Evolutionary conservation across 164 flowering plant genomes (phyloP), one percentile per base, ranked within the genome.

Genomic region (Magnolia sinica): DNA sequence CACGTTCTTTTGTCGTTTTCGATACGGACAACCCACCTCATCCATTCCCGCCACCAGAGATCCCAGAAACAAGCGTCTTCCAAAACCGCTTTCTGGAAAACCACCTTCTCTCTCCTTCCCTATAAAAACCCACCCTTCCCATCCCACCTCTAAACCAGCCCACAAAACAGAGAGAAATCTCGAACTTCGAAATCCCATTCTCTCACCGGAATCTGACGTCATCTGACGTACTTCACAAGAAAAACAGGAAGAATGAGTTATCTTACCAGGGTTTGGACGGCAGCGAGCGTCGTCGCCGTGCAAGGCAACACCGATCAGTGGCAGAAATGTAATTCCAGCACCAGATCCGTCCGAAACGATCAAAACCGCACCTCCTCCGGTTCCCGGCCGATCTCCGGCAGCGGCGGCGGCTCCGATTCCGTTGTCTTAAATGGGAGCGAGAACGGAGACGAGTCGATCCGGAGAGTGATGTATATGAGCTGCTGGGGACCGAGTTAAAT

Each of bases 401-500:
- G 1, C 22, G 50, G 1, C 22, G 50, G 2, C 20, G 68, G 59
- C 37, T 81, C 50, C 79, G 82, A 49, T 71, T 79, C 74, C 74
- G 86, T 18, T 9, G 19, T 8, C 61, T 55, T 55, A 10, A 3
- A 11, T 9, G 61, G 61, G 61, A 52, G 50, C 37, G 70, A 67
- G 16, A 70, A 55, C 19, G 79, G 79, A 11, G 81, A 73, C 29
- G 83, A 79, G 69, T 87, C 88, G 50, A 75, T 88, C 64, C 85
- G 81, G 19, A 82, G 79, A 31, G 91, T 83, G 23, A 87, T 88
- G 91, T 88, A 85, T 78, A 64, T 85, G 58, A 88, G 73, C 68
- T 87, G 91, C 74, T 88, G 91, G 88, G 88, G 91, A 0, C 91
- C 79, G 58, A 76, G 85, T 68, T 86, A 16, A 55, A 3, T 55